Base-by-base conservation (phyloP, 2,329 filamentous ascomycete species). In the Monilinia aucupariae region DNA sequence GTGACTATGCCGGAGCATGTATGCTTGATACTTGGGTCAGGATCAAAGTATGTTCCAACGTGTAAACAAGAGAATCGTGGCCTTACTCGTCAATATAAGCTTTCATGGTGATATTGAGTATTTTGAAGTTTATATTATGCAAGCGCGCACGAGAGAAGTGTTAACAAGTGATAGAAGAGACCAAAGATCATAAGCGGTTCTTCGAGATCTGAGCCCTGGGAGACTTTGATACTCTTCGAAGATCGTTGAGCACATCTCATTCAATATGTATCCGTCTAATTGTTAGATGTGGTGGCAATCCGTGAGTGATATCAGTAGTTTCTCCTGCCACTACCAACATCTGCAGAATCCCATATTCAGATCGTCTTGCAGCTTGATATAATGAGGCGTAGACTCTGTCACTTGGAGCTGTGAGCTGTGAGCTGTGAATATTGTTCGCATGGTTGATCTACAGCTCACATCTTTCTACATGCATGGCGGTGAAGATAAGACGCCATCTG, bases 151-250 rank as follows among this genome's bases (percentile, higher is more conserved):
- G 13, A 43, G 22, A 45, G 4, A 12, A 13, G 4, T 13, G 13
- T 2, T 41, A 27, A 22, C 12, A 10, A 41, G 3, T n/a, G 3
- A 55, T 30, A 8, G 15, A 0, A 30, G 17, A n/a, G 37, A 41
- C 0, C 0, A 27, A 3, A 13, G 1, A 8, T 13, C 2, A n/a
- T 3, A 9, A 1, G 39, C 17, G 2, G 5, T 55, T 10, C 3
- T 45, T 50, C 2, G n/a, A 3, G 17, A n/a, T 45, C 20, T 30
- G 4, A 43, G 15, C 30, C 5, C 7, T 4, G 4, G 12, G 43
- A 10, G 9, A 6, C 17, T 6, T 3, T 15, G 9, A 43, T n/a
- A 9, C 0, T 22, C 6, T 10, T 15, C 8, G 6, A 17, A 17
- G 8, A 12, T 4, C 1, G 4, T 32, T 4, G 8, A 45, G 20